Conservation (phyloP, 2,329 filamentous ascomycete species). For the Microdochium trichocladiopsis region DNA sequence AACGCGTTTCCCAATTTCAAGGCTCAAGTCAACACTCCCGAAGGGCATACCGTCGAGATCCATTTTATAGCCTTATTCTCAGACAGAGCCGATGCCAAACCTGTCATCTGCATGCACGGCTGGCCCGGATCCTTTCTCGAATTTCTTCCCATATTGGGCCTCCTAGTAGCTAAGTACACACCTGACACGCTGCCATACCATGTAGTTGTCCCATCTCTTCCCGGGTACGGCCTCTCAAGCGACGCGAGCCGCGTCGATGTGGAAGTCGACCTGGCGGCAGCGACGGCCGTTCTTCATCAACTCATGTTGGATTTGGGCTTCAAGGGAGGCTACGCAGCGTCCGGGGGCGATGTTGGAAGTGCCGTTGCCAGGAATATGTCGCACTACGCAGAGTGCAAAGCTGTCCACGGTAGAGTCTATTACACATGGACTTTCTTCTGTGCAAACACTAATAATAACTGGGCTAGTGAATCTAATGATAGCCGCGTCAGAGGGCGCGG, state of each 20-base stretch:
- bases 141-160: constrained; percentile 41
- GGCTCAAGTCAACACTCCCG: constrained; percentile 25
- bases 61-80: constrained; percentile 51
- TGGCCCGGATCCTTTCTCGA: constrained; percentile 49
- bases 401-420: not conserved
- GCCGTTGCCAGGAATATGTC: not conserved
- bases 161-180: constrained; percentile 38
- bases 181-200: constrained; percentile 45
- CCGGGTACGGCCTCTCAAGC: constrained; percentile 33
- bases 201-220: constrained; percentile 45
- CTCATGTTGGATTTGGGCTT: not conserved
- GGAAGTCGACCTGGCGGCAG: not conserved
- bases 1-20: constrained; percentile 43
- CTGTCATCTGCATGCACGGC: constrained; percentile 43
- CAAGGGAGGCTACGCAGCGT: not conserved
- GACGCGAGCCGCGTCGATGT: not conserved
- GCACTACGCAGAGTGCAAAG: not conserved
- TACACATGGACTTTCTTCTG: not conserved
- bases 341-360: not conserved
- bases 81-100: constrained; percentile 36
- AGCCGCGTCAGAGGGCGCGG: not conserved
- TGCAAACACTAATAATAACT: not conserved
- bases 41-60: constrained; percentile 24
- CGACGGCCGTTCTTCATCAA: constrained; percentile 5
- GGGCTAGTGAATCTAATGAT: not conserved